Evolutionary conservation across 2,329 filamentous ascomycete genomes (phyloP), one percentile per base, ranked within the genome.

Genomic region (Hypoxylon sp.): DNA sequence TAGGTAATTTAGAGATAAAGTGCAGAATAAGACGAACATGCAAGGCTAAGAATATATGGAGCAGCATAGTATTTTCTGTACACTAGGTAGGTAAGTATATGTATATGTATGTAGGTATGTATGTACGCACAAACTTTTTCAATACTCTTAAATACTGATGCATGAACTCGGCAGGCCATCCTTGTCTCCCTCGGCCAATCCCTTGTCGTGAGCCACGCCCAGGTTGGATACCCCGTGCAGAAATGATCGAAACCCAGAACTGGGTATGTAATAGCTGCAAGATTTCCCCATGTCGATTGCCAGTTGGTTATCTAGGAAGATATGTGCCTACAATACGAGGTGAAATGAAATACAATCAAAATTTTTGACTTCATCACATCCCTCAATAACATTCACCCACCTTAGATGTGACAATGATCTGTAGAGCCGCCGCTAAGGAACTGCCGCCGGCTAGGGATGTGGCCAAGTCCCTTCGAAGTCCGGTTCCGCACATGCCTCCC

Each of bases 401-500:
- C 65, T 65, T 7, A 72, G 63, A 70, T 68, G 68, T 61, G 70
- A 70, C 67, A 38, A 68, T 65, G 43, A 68, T 70, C 65, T 43
- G 60, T 65, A 65, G 69, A 72, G 69, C 69, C 69, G 69, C 69
- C 62, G 64, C 67, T 66, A 70, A 68, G 65, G 60, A 69, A 71
- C 68, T 71, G 65, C 67, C 67, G 70, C 65, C 63, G 65, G 36
- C 63, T 68, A 70, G 63, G 70, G 61, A 69, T 60, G 70, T 61
- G 63, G 67, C 70, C 70, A 68, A 67, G 67, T 68, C 52, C 41
- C 55, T 60, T 41, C 56, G 19, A 68, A 70, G 63, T 70, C 58
- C 66, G 70, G 70, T 69, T 72, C 70, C 70, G 67, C 67, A 67
- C 70, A 72, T 68, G 63, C 68, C 65, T 69, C 59, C 64, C 68